Percentiles rank a stretch among this genome's conserved stretches.
Evolutionary conservation across 2,329 filamentous ascomycete species (phyloP).

Genomic region (Phialophora chinensis): DNA sequence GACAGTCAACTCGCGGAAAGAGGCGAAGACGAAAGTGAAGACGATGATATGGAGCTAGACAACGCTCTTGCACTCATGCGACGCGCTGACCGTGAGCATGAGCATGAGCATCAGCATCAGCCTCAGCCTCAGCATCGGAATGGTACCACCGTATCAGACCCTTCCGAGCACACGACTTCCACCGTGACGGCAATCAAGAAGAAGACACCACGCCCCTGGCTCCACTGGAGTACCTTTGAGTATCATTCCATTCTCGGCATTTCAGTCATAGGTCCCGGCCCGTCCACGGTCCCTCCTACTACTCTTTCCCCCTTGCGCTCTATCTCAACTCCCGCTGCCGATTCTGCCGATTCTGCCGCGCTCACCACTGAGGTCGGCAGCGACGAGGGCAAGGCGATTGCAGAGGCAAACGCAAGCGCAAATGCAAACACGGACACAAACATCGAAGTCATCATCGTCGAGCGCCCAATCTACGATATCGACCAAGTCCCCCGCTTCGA

Average conservation of each 20-base stretch:
- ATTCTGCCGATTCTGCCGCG: neutral
- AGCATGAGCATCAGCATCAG: neutral
- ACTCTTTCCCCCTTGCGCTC: neutral
- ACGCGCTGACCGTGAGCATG: constrained; percentile 22
- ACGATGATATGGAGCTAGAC: constrained; percentile 39
- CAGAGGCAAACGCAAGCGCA: too few species aligned
- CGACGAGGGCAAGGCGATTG: neutral
- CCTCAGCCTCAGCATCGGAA: neutral
- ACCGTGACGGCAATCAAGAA: constrained; percentile 36
- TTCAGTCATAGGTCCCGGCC: constrained; percentile 56
- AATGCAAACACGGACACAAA: constrained; percentile 2
- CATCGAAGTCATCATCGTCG: constrained; percentile 82
- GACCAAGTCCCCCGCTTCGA: constrained; percentile 76
- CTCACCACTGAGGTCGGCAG: neutral
- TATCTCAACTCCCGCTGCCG: neutral
- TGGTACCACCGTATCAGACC: neutral
- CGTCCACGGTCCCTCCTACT: neutral
- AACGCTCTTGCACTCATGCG: constrained; percentile 44
- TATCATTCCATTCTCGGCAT: constrained; percentile 91
- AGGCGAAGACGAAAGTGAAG: constrained; percentile 35
- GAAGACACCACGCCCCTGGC: constrained; percentile 32
- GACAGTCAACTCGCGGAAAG: constrained; percentile 42
- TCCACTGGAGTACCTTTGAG: constrained; percentile 83
- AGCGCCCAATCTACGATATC: constrained; percentile 83
- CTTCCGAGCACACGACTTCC: constrained; percentile 39